Base-by-base conservation (phyloP, 495 filamentous ascomycete genomes). In the Daldinia bambusicola region DNA sequence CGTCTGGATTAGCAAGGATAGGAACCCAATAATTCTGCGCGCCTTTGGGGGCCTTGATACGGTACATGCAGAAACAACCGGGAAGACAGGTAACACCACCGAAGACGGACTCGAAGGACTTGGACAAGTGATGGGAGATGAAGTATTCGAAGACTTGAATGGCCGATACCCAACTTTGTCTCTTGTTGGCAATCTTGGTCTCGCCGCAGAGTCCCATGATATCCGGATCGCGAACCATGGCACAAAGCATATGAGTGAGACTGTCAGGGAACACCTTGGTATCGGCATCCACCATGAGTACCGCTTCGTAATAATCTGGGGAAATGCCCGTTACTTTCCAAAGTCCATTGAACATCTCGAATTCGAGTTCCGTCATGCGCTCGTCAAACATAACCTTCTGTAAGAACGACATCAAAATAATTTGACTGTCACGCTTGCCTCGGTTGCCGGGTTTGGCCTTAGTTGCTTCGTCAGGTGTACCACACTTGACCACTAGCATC, bases 101-200 rank as follows among this genome's bases (percentile, higher is more conserved):
- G 76, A 99, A 99, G 61, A 97, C 91, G 6, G 95, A 97, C 79
- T 99, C 96, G 81, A 99, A 99, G 6, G 94, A 92, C 76, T 99
- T 99, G 58, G 93, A 88, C 70, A 96, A 87, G 75, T 99, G 96
- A 77, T 99, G 96, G 2, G 95, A 98, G 79, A 99, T 94, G 82
- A 98, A 99, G 82, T 99, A 98, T 84, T 99, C 96, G 75, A 99
- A 99, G n/a, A 99, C 96, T 83, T 99, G 96, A 76, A 99, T 99
- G 86, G 96, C 96, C 10, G 93, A 92, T 30, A 98, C 94, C 94
- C 95, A 99, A 71, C 88, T 93, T 48, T 90, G 88, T 18, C 90
- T 89, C 80, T 99, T 99, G 85, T 99, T 99, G 68, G 96, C 95
- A 79, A 99, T 99, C 86, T 98, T 99, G 20, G 96, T 99, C 82